phyloP scores from a whole-genome alignment of 306 rosid genomes.

The cucumber (Cucumis sativus) region DNA sequence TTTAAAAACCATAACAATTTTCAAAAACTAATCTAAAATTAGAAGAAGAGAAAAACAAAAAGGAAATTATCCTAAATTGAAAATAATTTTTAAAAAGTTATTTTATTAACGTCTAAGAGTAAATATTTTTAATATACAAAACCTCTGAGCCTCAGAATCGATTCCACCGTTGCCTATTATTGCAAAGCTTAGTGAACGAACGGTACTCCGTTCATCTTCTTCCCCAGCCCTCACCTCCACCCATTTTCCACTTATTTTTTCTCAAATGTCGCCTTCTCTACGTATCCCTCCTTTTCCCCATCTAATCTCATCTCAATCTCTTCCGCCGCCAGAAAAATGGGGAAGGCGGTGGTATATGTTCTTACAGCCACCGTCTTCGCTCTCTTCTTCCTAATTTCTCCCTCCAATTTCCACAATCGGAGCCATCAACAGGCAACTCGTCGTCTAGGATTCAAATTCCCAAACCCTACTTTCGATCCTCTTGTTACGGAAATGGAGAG shows the following conservation, averaged over 20 bases:
- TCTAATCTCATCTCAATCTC: background rate
- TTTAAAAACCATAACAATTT: too few species aligned
- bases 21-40: too few species aligned
- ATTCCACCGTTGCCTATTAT: background rate
- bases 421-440: slow-evolving; percentile 18
- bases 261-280: background rate
- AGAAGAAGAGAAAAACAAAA: too few species aligned
- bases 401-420: background rate
- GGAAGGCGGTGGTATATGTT: slow-evolving; percentile 54
- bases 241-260: background rate
- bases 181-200: background rate
- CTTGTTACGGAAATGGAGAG: slow-evolving; percentile 17
- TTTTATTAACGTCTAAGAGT: too few species aligned
- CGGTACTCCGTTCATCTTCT: slow-evolving; percentile 2
- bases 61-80: too few species aligned
- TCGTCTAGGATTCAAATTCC: slow-evolving; percentile 37
- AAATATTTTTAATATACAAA: too few species aligned
- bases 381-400: slow-evolving; percentile 17
- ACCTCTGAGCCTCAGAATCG: background rate
- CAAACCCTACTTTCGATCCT: slow-evolving; percentile 35
- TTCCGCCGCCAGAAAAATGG: slow-evolving; percentile 22
- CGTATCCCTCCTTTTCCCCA: slow-evolving; percentile 19
- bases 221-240: background rate
- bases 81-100: too few species aligned
- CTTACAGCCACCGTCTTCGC: slow-evolving; percentile 47